A percentile compares a stretch with the other conserved stretches of the same genome.
Evolutionary conservation across 148 eudicot species (phyloP).

Genomic region (Rhododendron simsii): DNA sequence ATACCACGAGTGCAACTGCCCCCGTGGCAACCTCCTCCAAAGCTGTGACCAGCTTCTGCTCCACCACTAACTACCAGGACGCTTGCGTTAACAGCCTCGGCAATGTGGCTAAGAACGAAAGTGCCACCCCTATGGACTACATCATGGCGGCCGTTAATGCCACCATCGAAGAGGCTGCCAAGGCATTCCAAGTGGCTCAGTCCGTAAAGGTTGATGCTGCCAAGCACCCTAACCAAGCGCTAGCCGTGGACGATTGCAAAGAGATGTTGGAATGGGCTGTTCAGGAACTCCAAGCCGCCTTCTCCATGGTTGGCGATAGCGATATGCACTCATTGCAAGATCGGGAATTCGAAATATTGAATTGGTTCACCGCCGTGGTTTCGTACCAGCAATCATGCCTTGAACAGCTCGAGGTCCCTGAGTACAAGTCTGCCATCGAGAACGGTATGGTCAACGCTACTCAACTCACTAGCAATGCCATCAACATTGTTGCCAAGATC

Average conservation of each 20-base stretch:
- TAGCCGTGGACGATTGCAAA: conserved; percentile 38
- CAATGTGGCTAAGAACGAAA: conserved; percentile 40
- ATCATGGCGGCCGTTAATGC: conserved; percentile 32
- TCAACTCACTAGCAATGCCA: conserved; percentile 40
- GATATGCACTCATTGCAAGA: conserved; percentile 20
- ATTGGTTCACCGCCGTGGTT: conserved; percentile 51
- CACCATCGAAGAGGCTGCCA: conserved; percentile 33
- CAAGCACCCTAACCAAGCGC: conserved; percentile 19
- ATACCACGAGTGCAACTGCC: neutral
- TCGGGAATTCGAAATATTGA: conserved; percentile 29
- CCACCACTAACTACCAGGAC: conserved; percentile 35
- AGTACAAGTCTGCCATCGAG: conserved; percentile 28
- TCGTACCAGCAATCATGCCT: conserved; percentile 40
- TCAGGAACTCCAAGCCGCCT: conserved; percentile 34
- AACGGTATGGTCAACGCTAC: conserved; percentile 30
- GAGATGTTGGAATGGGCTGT: conserved; percentile 28
- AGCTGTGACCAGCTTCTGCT: conserved; percentile 40
- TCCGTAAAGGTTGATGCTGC: conserved; percentile 25
- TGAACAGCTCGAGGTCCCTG: conserved; percentile 40
- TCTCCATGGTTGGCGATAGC: conserved; percentile 25
- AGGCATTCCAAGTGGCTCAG: conserved; percentile 21
- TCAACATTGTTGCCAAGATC: conserved; percentile 35
- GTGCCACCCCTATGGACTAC: conserved; percentile 45
- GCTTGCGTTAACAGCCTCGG: conserved; percentile 35
- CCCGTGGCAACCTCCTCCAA: conserved; percentile 26